Evolutionary conservation across 768 basidiomycete species (phyloP).

Genomic region (Hericium rajendrae): DNA sequence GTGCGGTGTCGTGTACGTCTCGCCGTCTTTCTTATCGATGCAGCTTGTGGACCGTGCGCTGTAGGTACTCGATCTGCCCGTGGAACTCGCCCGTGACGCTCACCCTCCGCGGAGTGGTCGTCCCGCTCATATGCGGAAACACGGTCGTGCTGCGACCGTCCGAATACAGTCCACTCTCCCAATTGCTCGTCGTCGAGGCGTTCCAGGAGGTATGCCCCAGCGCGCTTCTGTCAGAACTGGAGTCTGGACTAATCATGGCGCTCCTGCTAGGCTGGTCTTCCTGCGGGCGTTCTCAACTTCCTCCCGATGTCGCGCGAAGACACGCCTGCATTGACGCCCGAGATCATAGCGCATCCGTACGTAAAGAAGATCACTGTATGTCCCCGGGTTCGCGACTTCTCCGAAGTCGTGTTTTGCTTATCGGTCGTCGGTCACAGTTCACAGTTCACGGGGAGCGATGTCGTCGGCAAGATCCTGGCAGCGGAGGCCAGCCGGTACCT

Average conservation of each 20-base stretch:
- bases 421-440: slow-evolving; percentile 22
- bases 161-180: slow-evolving; percentile 38
- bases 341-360: slow-evolving; percentile 45
- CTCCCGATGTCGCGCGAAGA: slow-evolving; percentile 36
- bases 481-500: slow-evolving; percentile 44
- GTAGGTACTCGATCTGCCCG: slow-evolving; percentile 40
- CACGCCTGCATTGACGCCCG: slow-evolving; percentile 34
- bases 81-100: slow-evolving; percentile 45
- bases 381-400: neutral
- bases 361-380: slow-evolving; percentile 45
- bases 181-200: slow-evolving; percentile 26
- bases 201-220: slow-evolving; percentile 29
- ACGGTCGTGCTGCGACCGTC: slow-evolving; percentile 44
- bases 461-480: slow-evolving; percentile 44
- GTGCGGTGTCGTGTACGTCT: slow-evolving; percentile 40
- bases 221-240: neutral
- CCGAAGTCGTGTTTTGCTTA: neutral
- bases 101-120: slow-evolving; percentile 32
- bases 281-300: slow-evolving; percentile 49
- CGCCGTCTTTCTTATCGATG: neutral
- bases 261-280: slow-evolving; percentile 42
- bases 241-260: neutral
- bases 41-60: neutral
- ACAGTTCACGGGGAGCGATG: slow-evolving; percentile 49
- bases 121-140: slow-evolving; percentile 44